phyloP scores from a whole-genome alignment of 2,329 filamentous ascomycete genomes.

The Knufia fluminis region DNA sequence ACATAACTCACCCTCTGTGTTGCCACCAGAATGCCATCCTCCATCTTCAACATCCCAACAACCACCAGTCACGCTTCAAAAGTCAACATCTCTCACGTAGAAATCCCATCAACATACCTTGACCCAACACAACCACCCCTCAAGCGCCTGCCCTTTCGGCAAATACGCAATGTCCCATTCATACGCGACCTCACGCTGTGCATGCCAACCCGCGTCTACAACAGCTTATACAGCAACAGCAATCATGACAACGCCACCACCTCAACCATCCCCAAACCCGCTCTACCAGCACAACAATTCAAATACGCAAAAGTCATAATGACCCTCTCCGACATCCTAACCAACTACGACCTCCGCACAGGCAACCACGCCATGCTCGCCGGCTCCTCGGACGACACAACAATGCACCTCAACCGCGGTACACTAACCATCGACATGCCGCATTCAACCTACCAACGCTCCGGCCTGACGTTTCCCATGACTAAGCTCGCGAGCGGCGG shows the following conservation, averaged over 20 bases:
- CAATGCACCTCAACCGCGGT: background rate
- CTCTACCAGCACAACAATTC: slow-evolving; percentile 14
- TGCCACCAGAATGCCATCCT: slow-evolving; percentile 3
- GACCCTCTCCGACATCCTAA: slow-evolving; percentile 61
- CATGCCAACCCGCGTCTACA: slow-evolving; percentile 56
- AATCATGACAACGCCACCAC: background rate
- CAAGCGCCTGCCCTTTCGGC: slow-evolving; percentile 68
- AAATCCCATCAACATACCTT: slow-evolving; percentile 46
- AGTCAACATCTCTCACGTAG: slow-evolving; percentile 56
- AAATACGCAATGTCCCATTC: slow-evolving; percentile 56
- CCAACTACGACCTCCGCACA: slow-evolving; percentile 44
- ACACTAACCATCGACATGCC: slow-evolving; percentile 66
- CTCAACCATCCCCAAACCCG: too few species aligned
- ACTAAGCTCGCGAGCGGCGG: slow-evolving; percentile 47
- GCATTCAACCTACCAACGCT: slow-evolving; percentile 71
- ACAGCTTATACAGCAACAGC: slow-evolving; percentile 21
- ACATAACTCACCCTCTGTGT: too few species aligned
- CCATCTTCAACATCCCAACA: slow-evolving; percentile 1
- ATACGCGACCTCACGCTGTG: slow-evolving; percentile 61
- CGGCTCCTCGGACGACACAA: slow-evolving; percentile 29
- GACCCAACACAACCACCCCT: slow-evolving; percentile 60
- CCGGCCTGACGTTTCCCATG: slow-evolving; percentile 52
- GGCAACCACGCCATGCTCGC: slow-evolving; percentile 74
- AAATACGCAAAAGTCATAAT: slow-evolving; percentile 63
- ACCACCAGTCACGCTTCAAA: slow-evolving; percentile 11